phyloP scores from a whole-genome alignment of 148 eudicot genomes.

The Cornus suecica region DNA sequence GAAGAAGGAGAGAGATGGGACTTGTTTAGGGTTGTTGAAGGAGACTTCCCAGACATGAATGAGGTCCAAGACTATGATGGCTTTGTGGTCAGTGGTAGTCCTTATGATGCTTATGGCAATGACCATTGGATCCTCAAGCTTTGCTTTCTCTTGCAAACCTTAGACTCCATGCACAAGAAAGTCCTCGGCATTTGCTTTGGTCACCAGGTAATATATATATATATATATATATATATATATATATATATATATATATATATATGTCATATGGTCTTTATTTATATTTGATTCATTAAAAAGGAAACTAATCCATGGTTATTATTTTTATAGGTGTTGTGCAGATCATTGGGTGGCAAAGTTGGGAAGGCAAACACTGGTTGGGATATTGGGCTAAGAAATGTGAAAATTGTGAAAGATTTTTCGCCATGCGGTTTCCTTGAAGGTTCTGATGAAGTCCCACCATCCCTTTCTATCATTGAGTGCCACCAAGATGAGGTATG shows the following conservation, averaged over 20 bases:
- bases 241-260: no score
- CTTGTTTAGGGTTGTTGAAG: slow-evolving; percentile 58
- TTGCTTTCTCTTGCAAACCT: slow-evolving; percentile 46
- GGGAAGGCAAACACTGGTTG: slow-evolving; percentile 56
- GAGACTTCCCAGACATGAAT: slow-evolving; percentile 51
- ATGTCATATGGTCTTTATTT: no score
- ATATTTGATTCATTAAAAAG: no score
- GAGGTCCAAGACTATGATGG: slow-evolving; percentile 59
- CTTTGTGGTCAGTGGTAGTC: slow-evolving; percentile 74
- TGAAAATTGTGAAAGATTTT: slow-evolving; percentile 35
- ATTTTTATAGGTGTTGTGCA: slow-evolving; percentile 35
- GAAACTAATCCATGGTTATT: neutral
- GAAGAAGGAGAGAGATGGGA: slow-evolving; percentile 76
- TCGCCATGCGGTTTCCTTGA: slow-evolving; percentile 22
- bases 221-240: no score
- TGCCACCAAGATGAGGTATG: slow-evolving; percentile 74
- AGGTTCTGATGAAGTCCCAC: slow-evolving; percentile 29
- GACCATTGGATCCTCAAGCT: slow-evolving; percentile 69
- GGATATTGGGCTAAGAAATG: slow-evolving; percentile 68
- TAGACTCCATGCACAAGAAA: slow-evolving; percentile 51
- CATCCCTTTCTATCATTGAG: slow-evolving; percentile 44
- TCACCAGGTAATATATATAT: slow-evolving; percentile 43
- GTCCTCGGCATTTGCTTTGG: slow-evolving; percentile 84
- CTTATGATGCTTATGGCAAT: slow-evolving; percentile 62
- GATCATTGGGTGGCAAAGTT: slow-evolving; percentile 79